These are phyloP conservation scores for Hamigera avellanea DNA, from an alignment of 495 filamentous ascomycete genomes.

Conservation along the genomic window DNA sequence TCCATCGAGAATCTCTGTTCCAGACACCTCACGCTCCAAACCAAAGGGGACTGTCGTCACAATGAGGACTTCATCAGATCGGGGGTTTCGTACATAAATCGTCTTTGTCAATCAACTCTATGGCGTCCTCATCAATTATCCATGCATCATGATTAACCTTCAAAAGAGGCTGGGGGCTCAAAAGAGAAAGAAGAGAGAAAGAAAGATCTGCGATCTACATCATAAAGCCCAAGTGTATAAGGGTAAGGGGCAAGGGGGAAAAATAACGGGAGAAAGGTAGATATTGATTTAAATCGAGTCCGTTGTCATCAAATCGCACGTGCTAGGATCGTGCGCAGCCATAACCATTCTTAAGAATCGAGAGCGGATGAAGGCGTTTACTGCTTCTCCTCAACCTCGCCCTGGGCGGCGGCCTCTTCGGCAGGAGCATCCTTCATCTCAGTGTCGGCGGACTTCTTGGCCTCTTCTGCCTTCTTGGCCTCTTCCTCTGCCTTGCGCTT, in stretches of 20 bases:
- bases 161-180: no score
- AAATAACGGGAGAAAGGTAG: not conserved
- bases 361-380: constrained; percentile 6
- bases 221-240: not conserved
- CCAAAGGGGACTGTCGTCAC: no score
- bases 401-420: constrained; percentile 23
- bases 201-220: not conserved
- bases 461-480: constrained; percentile 38
- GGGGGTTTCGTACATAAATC: no score
- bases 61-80: no score
- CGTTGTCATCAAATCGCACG: not conserved
- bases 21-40: no score
- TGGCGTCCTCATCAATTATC: no score
- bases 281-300: not conserved
- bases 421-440: constrained; percentile 45
- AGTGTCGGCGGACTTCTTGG: constrained; percentile 33
- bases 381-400: constrained; percentile 35
- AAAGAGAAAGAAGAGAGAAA: not conserved
- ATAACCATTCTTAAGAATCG: not conserved
- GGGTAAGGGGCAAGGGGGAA: not conserved
- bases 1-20: no score
- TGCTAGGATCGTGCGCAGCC: not conserved
- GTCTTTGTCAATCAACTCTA: no score
- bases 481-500: constrained; percentile 45
- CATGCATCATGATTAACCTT: no score